Evolutionary conservation across 1,284 basidiomycete species (phyloP).

Genomic region (Fomitopsis betulina): DNA sequence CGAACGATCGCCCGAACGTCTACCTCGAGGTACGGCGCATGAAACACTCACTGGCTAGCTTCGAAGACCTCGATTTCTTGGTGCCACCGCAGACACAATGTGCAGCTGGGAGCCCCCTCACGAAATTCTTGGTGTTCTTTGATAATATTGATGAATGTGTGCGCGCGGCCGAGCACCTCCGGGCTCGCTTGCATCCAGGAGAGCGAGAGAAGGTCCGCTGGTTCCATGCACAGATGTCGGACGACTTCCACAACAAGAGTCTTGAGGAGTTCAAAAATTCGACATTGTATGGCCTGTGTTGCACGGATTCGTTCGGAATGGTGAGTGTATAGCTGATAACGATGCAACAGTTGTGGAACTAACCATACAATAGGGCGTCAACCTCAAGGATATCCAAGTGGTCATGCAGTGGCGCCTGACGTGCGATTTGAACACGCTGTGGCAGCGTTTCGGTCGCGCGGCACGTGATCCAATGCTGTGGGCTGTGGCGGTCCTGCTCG

Average conservation of each 20-base stretch:
- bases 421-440: too few species aligned
- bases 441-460: too few species aligned
- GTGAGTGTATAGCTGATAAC: not conserved
- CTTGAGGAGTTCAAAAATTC: slow-evolving; percentile 9
- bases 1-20: slow-evolving; percentile 32
- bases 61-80: slow-evolving; percentile 29
- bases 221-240: slow-evolving; percentile 28
- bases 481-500: too few species aligned
- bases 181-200: slow-evolving; percentile 12
- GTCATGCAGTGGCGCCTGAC: too few species aligned
- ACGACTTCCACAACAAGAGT: slow-evolving; percentile 16
- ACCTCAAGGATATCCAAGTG: too few species aligned
- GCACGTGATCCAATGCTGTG: too few species aligned
- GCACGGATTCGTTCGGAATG: too few species aligned
- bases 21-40: slow-evolving; percentile 24
- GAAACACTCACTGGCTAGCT: slow-evolving; percentile 17
- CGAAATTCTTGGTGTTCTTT: slow-evolving; percentile 29
- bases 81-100: slow-evolving; percentile 15
- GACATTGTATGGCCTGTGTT: not conserved
- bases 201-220: slow-evolving; percentile 21
- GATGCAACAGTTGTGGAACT: too few species aligned
- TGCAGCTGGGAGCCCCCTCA: slow-evolving; percentile 1
- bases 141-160: slow-evolving; percentile 26
- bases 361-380: too few species aligned
- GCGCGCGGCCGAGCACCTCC: slow-evolving; percentile 14